phyloP scores from a whole-genome alignment of 1,139 yeast genomes.

The Magnusiomyces paraingens region DNA sequence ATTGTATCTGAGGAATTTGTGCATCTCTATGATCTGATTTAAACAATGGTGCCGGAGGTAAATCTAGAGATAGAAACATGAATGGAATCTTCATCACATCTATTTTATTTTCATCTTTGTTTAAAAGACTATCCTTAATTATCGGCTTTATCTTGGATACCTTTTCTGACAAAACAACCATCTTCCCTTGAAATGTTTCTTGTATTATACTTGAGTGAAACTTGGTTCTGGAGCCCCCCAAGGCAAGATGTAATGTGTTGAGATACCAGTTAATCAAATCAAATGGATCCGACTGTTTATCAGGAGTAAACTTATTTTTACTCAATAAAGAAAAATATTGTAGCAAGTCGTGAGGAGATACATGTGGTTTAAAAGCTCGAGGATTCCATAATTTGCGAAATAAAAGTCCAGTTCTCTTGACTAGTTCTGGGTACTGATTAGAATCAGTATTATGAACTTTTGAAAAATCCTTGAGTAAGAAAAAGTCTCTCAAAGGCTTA shows the following conservation, averaged over 20 bases:
- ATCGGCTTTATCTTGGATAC: slow-evolving; percentile 19
- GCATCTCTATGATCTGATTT: slow-evolving; percentile 39
- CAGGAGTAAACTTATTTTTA: slow-evolving; percentile 39
- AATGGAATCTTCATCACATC: slow-evolving; percentile 38
- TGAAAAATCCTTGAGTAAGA: slow-evolving; percentile 32
- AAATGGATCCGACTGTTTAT: slow-evolving; percentile 45
- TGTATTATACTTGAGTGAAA: slow-evolving; percentile 27
- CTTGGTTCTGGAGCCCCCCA: slow-evolving; percentile 30
- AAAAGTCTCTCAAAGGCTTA: slow-evolving; percentile 44
- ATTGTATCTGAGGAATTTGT: slow-evolving; percentile 47
- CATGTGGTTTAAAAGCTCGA: slow-evolving; percentile 49
- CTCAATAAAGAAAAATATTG: slow-evolving; percentile 42
- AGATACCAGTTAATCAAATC: slow-evolving; percentile 54
- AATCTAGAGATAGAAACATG: slow-evolving; percentile 51
- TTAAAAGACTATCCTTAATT: neutral
- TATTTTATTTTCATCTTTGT: slow-evolving; percentile 9
- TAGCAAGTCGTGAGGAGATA: slow-evolving; percentile 62
- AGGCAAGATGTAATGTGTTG: slow-evolving; percentile 41
- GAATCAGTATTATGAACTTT: slow-evolving; percentile 20
- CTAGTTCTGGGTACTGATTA: slow-evolving; percentile 24
- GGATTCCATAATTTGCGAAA: slow-evolving; percentile 61
- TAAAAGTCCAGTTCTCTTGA: slow-evolving; percentile 38
- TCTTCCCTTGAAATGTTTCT: slow-evolving; percentile 47
- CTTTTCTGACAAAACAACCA: slow-evolving; percentile 36
- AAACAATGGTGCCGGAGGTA: slow-evolving; percentile 55